Conservation (phyloP, 1,139 yeast species). For the Yamadazyma friedrichii region DNA sequence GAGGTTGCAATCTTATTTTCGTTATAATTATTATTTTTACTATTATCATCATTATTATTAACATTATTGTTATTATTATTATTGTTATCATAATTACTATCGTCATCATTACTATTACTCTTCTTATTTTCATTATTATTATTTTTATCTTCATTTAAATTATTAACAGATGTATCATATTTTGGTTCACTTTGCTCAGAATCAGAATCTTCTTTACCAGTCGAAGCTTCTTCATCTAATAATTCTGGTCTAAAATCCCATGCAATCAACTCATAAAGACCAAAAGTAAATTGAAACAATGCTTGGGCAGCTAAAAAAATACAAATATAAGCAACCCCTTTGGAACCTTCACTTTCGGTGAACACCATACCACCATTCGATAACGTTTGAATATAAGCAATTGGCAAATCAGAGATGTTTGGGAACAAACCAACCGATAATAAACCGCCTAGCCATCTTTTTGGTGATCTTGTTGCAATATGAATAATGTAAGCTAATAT, state of each 20-base stretch:
- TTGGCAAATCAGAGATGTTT: constrained; percentile 81
- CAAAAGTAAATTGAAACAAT: constrained; percentile 70
- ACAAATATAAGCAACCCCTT: constrained; percentile 85
- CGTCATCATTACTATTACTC: background rate
- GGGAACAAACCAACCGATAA: constrained; percentile 64
- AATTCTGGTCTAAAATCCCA: constrained; percentile 56
- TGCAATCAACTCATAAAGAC: constrained; percentile 69
- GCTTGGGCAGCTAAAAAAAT: constrained; percentile 74
- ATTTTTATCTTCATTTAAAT: too few relatives aligned
- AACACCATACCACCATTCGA: constrained; percentile 63
- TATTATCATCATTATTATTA: too few relatives aligned
- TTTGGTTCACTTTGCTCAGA: background rate
- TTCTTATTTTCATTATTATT: constrained; percentile 6
- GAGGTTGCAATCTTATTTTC: background rate
- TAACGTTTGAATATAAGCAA: constrained; percentile 82
- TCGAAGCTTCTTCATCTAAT: constrained; percentile 12
- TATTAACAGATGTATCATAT: too few relatives aligned
- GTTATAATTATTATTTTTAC: background rate
- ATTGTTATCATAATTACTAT: background rate
- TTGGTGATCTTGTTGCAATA: constrained; percentile 53
- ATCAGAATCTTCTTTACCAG: constrained; percentile 4
- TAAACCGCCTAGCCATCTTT: constrained; percentile 76
- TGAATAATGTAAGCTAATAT: constrained; percentile 33
- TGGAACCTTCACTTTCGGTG: constrained; percentile 55
- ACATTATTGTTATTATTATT: background rate